Evolutionary conservation across 345 rosid species (phyloP).

Genomic region (Conringia planisiliqua): DNA sequence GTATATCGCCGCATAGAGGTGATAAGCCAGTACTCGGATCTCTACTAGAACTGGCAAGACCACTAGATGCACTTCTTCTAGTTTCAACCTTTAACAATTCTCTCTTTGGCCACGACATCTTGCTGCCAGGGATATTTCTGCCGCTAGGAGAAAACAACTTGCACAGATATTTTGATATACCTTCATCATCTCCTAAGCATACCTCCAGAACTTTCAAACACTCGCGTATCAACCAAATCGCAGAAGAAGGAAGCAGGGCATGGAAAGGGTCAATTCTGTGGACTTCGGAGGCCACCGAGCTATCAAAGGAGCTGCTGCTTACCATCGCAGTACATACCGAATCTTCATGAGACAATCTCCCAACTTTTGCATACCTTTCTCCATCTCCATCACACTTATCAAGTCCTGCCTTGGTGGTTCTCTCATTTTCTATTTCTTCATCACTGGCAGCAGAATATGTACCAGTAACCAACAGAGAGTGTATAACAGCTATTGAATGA

Average conservation of each 20-base stretch:
- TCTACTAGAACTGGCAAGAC: conserved; percentile 51
- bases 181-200: conserved; percentile 63
- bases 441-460: conserved; percentile 51
- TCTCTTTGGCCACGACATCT: conserved; percentile 54
- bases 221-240: conserved; percentile 55
- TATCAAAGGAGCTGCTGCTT: conserved; percentile 45
- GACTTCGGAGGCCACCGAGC: conserved; percentile 39
- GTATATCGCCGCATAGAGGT: conserved; percentile 33
- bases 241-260: conserved; percentile 53
- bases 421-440: conserved; percentile 41
- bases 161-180: conserved; percentile 38
- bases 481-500: conserved; percentile 58
- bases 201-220: conserved; percentile 72
- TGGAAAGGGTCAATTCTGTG: conserved; percentile 25
- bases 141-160: conserved; percentile 33
- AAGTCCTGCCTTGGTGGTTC: conserved; percentile 31
- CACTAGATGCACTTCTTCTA: conserved; percentile 54
- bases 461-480: conserved; percentile 74
- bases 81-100: conserved; percentile 47
- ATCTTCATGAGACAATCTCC: conserved; percentile 69
- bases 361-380: conserved; percentile 78
- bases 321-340: conserved; percentile 56
- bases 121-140: conserved; percentile 39
- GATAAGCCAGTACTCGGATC: conserved; percentile 36
- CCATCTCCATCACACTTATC: conserved; percentile 47